A percentile compares a stretch with the other conserved stretches of the same genome.
Evolutionary conservation across 176 grass and related monocot species (phyloP).

Genomic region (Dactylis glomerata): DNA sequence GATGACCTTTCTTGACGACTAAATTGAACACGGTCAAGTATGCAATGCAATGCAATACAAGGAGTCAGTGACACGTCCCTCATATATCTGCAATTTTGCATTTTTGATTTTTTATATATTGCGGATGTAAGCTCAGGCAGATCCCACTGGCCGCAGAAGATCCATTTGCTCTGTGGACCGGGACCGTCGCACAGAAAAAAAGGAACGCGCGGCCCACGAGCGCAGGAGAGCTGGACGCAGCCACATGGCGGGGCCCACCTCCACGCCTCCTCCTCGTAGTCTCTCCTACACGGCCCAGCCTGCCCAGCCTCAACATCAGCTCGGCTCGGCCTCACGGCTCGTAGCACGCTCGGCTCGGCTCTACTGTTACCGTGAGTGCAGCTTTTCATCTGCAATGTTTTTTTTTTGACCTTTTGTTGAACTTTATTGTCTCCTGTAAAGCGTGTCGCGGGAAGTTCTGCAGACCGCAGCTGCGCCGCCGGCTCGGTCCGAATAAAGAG

Average conservation of each 20-base stretch:
- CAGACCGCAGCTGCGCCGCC: background rate
- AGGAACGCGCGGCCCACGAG: background rate
- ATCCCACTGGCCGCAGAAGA: too few species aligned
- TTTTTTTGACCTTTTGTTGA: too few species aligned
- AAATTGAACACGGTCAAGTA: too few species aligned
- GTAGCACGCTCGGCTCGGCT: background rate
- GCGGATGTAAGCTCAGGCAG: too few species aligned
- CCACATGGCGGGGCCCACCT: slow-evolving; percentile 8
- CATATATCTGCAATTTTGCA: too few species aligned
- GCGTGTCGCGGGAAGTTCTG: background rate
- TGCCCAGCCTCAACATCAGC: too few species aligned
- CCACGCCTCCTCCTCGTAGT: slow-evolving; percentile 6
- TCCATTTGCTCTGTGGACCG: too few species aligned
- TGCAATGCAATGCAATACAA: too few species aligned
- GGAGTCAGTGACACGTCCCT: too few species aligned
- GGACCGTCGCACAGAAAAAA: slow-evolving; percentile 13
- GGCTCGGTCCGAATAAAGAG: background rate
- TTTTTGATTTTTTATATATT: too few species aligned
- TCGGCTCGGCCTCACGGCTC: background rate
- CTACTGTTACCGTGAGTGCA: too few species aligned
- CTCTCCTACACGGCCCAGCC: background rate
- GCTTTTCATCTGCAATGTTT: too few species aligned
- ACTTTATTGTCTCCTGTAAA: background rate
- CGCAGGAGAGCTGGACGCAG: background rate
- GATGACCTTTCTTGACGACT: background rate